A percentile compares a stretch with the other conserved stretches of the same genome.
Evolutionary conservation across 495 filamentous ascomycete species (phyloP).

Genomic region (Hypoxylon lienhwacheense): DNA sequence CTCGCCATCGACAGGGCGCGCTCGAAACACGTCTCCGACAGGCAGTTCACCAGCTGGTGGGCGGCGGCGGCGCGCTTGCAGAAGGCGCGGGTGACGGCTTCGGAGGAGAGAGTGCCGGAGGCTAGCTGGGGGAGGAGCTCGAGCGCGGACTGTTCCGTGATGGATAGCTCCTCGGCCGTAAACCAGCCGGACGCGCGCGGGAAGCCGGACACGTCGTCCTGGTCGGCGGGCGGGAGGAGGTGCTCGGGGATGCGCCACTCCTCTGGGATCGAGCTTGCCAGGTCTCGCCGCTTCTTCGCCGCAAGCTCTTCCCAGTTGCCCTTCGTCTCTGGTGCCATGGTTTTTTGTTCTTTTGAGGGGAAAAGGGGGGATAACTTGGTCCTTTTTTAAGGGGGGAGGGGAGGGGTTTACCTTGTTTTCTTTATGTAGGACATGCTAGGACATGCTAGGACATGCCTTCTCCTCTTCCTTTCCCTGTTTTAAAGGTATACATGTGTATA

Average conservation of each 20-base stretch:
- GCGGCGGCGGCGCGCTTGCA: constrained; percentile 42
- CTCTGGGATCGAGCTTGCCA: constrained; percentile 42
- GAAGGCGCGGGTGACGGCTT: constrained; percentile 41
- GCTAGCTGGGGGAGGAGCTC: constrained; percentile 39
- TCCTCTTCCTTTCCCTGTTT: too few species aligned
- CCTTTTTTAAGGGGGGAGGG: background rate
- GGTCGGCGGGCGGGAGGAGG: constrained; percentile 41
- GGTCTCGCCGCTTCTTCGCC: constrained; percentile 41
- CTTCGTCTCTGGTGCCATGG: constrained; percentile 10
- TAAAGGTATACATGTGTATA: too few species aligned
- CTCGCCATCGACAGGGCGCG: constrained; percentile 31
- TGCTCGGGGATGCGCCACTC: constrained; percentile 47
- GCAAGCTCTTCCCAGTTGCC: constrained; percentile 44
- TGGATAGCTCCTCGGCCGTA: constrained; percentile 38
- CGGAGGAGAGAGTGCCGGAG: constrained; percentile 36
- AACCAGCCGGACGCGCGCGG: constrained; percentile 46
- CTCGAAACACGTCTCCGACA: constrained; percentile 40
- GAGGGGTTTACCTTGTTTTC: too few species aligned
- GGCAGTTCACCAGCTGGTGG: constrained; percentile 42
- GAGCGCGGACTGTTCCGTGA: constrained; percentile 34
- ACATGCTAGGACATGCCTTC: too few species aligned
- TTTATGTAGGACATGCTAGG: too few species aligned
- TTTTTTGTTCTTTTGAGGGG: background rate
- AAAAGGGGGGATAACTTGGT: background rate
- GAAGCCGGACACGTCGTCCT: constrained; percentile 46